Evolutionary conservation across 208 protist genomes (phyloP).

Genomic region (Trypanosoma congolense): DNA sequence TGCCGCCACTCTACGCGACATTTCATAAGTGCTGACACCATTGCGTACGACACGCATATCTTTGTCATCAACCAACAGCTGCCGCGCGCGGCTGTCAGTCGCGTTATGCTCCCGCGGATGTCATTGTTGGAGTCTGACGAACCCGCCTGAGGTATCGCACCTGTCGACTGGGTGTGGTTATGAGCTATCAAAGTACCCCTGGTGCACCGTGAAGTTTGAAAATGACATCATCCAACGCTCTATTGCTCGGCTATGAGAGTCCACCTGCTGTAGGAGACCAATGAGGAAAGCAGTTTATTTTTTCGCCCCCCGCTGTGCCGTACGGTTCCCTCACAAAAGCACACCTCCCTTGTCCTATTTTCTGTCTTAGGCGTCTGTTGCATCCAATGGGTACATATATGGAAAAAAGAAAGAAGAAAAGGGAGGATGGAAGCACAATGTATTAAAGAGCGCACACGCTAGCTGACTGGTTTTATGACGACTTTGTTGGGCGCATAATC

Average conservation of each 20-base stretch:
- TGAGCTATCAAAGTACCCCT: constrained; percentile 12
- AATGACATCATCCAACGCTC: constrained; percentile 16
- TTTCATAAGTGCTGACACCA: constrained; percentile 59
- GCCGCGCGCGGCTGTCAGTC: constrained; percentile 66
- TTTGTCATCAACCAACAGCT: constrained; percentile 40
- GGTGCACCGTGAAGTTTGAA: constrained; percentile 7
- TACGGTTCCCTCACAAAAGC: too few relatives aligned
- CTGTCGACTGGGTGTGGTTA: constrained; percentile 1
- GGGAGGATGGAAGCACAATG: too few relatives aligned
- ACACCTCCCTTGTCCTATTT: too few relatives aligned
- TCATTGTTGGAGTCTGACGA: constrained; percentile 22
- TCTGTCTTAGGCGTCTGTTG: too few relatives aligned
- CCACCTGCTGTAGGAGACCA: background rate
- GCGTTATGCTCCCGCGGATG: constrained; percentile 57
- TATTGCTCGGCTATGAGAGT: background rate
- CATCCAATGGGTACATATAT: too few relatives aligned
- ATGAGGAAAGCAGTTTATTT: too few relatives aligned
- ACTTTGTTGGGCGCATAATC: too few relatives aligned
- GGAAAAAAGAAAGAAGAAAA: too few relatives aligned
- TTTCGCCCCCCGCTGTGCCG: too few relatives aligned
- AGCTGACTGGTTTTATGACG: too few relatives aligned
- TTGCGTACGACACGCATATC: constrained; percentile 54
- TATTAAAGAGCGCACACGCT: too few relatives aligned
- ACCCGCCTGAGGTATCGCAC: background rate
- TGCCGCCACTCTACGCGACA: constrained; percentile 41